Evolutionary conservation across 768 basidiomycete genomes (phyloP), one percentile per base, ranked within the genome.

Genomic region (Suillus paluster): DNA sequence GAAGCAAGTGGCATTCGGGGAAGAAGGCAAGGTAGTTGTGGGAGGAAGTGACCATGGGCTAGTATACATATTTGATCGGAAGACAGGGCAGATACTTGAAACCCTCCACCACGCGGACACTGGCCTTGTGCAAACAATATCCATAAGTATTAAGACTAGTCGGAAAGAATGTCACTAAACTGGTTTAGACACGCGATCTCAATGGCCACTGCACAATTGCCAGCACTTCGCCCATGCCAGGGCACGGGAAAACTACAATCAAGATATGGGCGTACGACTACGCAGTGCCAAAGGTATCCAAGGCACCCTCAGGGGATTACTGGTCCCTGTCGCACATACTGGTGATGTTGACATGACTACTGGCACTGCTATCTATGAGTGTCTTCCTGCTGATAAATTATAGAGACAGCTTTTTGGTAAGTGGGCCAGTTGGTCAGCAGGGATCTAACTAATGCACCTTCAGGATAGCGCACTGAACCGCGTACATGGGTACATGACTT

Each of bases 1-100:
- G 1, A 66, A 64, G 14, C 65, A 66, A 45, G 65, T 66, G 4
- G 25, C 53, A 1, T 66, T 66, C 27, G 46, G 57, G 6, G 59
- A 66, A 15, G 63, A 64, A 0, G 10, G 50, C 9, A 66, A 38
- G 14, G 50, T 64, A 3, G 23, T 66, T 7, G 42, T 66, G 17
- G 46, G 63, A 1, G 52, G 65, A 5, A 64, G 65, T 23, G 59
- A 66, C 21, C 17, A 21, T 30, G 34, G 65, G 1, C 17, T 17
- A 0, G 57, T 66, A 1, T 64, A 64, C 4, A 9, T 66, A 3
- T 66, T 64, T 5, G 57, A 66, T 0, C 58, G 59, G 23, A 54
- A 42, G n/a, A 9, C 56, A 9, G 59, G 64, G 38, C 15, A 27
- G 8, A 34, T 63, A 11, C 21, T 25, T 36, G 52, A 4, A 60